Evolutionary conservation across 768 basidiomycete species (phyloP).

Genomic region (Russula brevipes): DNA sequence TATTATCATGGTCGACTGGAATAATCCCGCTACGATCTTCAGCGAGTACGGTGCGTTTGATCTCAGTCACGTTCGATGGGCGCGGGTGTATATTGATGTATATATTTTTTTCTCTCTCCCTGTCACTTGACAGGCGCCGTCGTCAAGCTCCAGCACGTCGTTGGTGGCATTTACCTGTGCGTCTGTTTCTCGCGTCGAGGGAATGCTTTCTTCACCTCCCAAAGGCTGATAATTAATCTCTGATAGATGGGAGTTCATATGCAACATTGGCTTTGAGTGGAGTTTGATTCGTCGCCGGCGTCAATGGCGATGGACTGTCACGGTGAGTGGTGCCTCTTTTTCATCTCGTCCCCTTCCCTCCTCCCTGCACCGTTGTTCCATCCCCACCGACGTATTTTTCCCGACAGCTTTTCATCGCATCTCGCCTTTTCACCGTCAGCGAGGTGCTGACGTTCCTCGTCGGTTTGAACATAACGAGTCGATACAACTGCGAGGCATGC

Average conservation of each 20-base stretch:
- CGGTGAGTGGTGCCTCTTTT: neutral
- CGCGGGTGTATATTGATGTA: neutral
- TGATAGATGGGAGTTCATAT: conserved; percentile 22
- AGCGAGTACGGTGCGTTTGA: conserved; percentile 5
- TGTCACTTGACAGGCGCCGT: conserved; percentile 4
- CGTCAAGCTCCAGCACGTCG: conserved; percentile 22
- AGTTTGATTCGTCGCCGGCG: conserved; percentile 9
- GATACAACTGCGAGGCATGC: conserved; percentile 18
- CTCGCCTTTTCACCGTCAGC: conserved; percentile 9
- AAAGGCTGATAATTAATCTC: neutral
- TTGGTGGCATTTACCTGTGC: conserved; percentile 23
- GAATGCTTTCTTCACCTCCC: too few species aligned
- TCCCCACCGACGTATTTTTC: neutral
- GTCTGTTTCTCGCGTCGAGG: neutral
- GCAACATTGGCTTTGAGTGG: conserved; percentile 20
- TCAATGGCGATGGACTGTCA: conserved; percentile 22
- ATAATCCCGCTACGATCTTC: conserved; percentile 10
- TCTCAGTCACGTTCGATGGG: neutral
- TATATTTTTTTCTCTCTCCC: neutral
- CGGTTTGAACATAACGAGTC: conserved; percentile 11
- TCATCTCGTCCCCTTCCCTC: neutral
- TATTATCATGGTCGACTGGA: conserved; percentile 21
- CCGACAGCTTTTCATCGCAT: conserved; percentile 19
- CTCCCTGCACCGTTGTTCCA: neutral
- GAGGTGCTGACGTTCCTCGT: conserved; percentile 10